A percentile compares a stretch with the other conserved stretches of the same genome.
Conservation (phyloP, 2,329 filamentous ascomycete species). For the Colletotrichum orchidophilum region DNA sequence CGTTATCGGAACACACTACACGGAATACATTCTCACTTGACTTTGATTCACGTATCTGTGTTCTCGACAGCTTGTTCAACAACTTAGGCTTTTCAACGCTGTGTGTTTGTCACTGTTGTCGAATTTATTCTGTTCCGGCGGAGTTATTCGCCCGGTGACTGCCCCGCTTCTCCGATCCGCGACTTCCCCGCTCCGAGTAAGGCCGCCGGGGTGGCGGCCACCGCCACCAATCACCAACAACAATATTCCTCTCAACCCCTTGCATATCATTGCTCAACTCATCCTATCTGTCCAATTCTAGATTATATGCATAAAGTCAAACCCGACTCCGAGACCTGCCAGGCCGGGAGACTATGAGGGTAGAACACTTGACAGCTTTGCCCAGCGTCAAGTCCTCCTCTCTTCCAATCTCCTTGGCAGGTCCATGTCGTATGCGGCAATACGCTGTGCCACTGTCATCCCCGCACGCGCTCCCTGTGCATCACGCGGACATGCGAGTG, state of each 20-base stretch:
- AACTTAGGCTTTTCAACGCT: too few relatives aligned
- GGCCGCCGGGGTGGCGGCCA: not conserved
- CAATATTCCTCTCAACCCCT: not conserved
- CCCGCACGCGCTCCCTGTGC: not conserved
- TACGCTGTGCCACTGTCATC: not conserved
- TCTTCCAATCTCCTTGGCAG: not conserved
- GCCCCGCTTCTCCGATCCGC: not conserved
- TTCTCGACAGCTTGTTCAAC: too few relatives aligned
- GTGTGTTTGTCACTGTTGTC: too few relatives aligned
- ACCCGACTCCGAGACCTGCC: not conserved
- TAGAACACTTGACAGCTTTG: not conserved
- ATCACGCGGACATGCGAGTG: not conserved
- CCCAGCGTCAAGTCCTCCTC: not conserved
- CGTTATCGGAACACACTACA: too few relatives aligned
- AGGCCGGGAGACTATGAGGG: not conserved
- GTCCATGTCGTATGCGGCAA: too few relatives aligned
- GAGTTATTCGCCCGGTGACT: not conserved
- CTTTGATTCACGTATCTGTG: too few relatives aligned
- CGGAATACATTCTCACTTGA: too few relatives aligned
- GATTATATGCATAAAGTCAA: conserved; percentile 5
- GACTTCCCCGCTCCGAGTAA: not conserved
- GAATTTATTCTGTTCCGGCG: not conserved
- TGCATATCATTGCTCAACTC: not conserved
- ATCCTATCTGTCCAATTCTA: not conserved
- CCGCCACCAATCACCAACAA: not conserved